phyloP scores from a whole-genome alignment of 1,284 basidiomycete species.

The Coniferiporia weirii region DNA sequence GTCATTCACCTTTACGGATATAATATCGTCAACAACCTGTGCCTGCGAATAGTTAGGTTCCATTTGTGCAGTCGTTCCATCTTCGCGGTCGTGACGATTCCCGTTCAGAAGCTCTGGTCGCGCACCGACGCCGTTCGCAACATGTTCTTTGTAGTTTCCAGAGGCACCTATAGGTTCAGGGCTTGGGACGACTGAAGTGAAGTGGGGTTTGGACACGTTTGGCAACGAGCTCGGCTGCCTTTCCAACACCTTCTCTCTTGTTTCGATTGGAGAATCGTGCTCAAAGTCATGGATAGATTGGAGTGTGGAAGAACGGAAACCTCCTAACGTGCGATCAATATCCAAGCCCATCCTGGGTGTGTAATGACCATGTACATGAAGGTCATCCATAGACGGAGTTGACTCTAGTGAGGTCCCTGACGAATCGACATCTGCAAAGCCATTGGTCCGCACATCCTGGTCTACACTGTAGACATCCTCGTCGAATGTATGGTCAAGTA shows the following conservation, averaged over 20 bases:
- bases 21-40: neutral
- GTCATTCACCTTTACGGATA: neutral
- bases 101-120: neutral
- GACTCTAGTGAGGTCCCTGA: neutral
- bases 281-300: neutral
- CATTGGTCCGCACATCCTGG: neutral
- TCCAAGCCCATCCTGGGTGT: neutral
- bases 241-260: neutral
- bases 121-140: neutral
- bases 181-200: neutral
- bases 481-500: neutral
- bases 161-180: neutral
- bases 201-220: neutral
- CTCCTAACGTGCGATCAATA: neutral
- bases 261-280: neutral
- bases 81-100: too few relatives aligned
- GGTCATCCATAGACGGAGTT: neutral
- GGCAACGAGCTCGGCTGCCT: neutral
- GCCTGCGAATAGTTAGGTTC: neutral
- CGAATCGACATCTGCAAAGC: neutral
- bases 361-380: neutral
- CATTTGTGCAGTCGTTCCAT: neutral
- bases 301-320: neutral
- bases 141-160: neutral
- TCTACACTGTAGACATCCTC: neutral